A percentile compares a stretch with the other conserved stretches of the same genome.
Evolutionary conservation across 1,284 basidiomycete genomes (phyloP).

Genomic region (Caloboletus inedulis): DNA sequence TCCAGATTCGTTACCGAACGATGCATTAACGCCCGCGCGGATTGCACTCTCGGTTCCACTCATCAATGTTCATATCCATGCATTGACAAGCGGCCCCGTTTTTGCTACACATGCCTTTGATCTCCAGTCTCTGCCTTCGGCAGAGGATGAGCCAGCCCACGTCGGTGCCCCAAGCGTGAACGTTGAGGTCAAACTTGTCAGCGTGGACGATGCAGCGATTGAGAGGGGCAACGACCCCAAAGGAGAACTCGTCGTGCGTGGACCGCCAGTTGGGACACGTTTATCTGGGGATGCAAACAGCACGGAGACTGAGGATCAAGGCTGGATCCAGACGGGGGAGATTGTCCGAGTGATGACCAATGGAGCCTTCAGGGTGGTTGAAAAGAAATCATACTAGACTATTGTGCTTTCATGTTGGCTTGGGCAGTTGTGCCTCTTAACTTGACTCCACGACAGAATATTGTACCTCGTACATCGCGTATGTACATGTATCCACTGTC

Average conservation of each 20-base stretch:
- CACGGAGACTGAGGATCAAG: constrained; percentile 32
- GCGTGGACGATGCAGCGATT: constrained; percentile 57
- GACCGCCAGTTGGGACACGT: constrained; percentile 54
- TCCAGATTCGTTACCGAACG: constrained; percentile 37
- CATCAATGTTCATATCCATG: constrained; percentile 58
- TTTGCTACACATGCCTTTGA: constrained; percentile 74
- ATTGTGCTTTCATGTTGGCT: background rate
- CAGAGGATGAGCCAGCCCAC: constrained; percentile 44
- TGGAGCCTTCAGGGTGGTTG: constrained; percentile 52
- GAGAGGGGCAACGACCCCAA: constrained; percentile 59
- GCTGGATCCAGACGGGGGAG: constrained; percentile 51
- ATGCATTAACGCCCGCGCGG: constrained; percentile 54
- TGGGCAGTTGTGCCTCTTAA: background rate
- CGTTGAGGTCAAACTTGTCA: constrained; percentile 66
- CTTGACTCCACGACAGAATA: background rate
- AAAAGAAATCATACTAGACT: constrained; percentile 11
- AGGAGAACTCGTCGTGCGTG: constrained; percentile 47
- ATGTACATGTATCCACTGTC: too few species aligned
- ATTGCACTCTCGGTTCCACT: constrained; percentile 70
- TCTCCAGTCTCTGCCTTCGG: constrained; percentile 59
- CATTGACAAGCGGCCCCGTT: constrained; percentile 62
- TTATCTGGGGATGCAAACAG: constrained; percentile 38
- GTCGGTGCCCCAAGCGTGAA: constrained; percentile 73
- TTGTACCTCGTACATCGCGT: background rate
- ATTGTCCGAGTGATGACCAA: constrained; percentile 55